phyloP scores from a whole-genome alignment of 306 rosid genomes.

The Prunus dulcis region DNA sequence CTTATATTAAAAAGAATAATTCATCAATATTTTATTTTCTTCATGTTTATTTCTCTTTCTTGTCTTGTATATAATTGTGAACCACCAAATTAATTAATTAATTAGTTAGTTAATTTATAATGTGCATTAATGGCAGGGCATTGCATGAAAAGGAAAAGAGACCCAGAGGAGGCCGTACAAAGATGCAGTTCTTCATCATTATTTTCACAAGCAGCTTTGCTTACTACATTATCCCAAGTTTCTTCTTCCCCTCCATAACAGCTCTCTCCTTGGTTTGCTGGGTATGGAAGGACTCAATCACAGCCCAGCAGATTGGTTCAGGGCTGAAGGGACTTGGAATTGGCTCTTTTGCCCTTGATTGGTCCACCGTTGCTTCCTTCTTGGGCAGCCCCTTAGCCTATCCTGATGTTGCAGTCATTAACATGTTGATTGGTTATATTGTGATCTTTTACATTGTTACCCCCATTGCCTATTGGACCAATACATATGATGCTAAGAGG shows the following conservation, averaged over 20 bases:
- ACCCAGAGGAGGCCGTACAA: slow-evolving; percentile 33
- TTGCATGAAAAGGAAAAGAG: slow-evolving; percentile 36
- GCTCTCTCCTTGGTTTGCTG: slow-evolving; percentile 29
- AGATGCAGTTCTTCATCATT: slow-evolving; percentile 32
- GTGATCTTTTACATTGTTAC: slow-evolving; percentile 22
- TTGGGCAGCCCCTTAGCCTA: slow-evolving; percentile 32
- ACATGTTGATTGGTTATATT: slow-evolving; percentile 27
- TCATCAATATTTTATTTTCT: too few species aligned
- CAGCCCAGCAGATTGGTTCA: slow-evolving; percentile 38
- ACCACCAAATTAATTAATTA: too few species aligned
- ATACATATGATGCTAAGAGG: slow-evolving; percentile 24
- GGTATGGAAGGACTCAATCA: slow-evolving; percentile 28
- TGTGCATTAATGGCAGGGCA: slow-evolving; percentile 27
- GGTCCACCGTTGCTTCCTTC: slow-evolving; percentile 32
- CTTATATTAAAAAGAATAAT: too few species aligned
- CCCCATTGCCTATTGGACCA: slow-evolving; percentile 35
- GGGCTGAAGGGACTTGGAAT: slow-evolving; percentile 34
- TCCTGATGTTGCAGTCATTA: slow-evolving; percentile 30
- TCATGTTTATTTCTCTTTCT: neutral
- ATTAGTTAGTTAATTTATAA: neutral
- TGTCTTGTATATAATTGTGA: too few species aligned
- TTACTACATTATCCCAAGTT: slow-evolving; percentile 31
- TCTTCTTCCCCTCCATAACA: slow-evolving; percentile 31
- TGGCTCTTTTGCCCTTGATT: slow-evolving; percentile 38
- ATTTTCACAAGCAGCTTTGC: slow-evolving; percentile 29